Evolutionary conservation across 768 basidiomycete species (phyloP), one percentile per base, ranked within the genome.

Genomic region (Terana coerulea): DNA sequence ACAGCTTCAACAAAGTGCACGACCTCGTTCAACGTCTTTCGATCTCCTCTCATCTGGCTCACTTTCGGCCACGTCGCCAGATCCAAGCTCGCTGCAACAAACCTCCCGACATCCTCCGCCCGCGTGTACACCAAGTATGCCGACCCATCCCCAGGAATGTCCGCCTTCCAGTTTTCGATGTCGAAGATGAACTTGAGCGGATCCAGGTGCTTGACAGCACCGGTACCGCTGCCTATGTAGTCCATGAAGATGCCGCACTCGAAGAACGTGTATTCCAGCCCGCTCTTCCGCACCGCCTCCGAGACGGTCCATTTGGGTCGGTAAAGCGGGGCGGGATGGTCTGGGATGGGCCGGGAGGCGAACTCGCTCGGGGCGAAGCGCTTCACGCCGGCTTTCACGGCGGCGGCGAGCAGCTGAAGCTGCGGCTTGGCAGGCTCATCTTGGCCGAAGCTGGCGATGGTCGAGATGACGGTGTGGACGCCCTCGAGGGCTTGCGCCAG

Each of bases 391-490:
- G 34, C 44, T 21, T 44, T 39, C 7, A 45, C 33, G 26, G 52
- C 24, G 1, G 52, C 52, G 8, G 47, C 37, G 26, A 53, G 52
- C 6, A 53, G 45, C 21, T 44, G 45, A 5, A 53, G 52, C 30
- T 53, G 52, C 21, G 52, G 29, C 24, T 19, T 22, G 12, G 28
- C 22, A 21, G 28, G 25, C 9, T 31, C 5, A 2, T n/a, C 45
- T 4, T 25, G 22, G 24, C 41, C 45, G 35, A 39, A 30, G n/a
- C 25, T 25, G 19, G 25, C 19, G 37, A 53, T 47, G 35, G 52
- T 53, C 17, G 45, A 47, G 34, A 53, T 53, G 42, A 53, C 45
- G 30, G 52, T 53, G 36, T 53, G 52, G 8, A 47, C 52, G 45
- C 52, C 52, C 15, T 47, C 33, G 12, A 53, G 45, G 2, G 52